Base-by-base conservation (phyloP, 176 grass and related monocot genomes). In the Elymus sibiricus region DNA sequence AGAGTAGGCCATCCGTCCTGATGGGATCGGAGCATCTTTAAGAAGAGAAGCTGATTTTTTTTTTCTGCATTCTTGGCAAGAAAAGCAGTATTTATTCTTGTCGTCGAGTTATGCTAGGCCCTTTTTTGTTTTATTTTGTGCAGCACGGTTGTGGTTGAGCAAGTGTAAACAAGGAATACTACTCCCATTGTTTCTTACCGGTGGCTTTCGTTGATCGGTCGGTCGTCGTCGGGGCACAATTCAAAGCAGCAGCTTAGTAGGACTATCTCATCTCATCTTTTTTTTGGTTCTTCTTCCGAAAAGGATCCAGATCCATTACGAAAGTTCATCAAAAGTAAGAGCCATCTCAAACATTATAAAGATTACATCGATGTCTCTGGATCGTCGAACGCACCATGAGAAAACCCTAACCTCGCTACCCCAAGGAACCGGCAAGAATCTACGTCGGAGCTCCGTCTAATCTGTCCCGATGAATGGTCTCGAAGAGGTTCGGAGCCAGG, bases 61-160 rank as follows among this genome's bases (percentile, higher is more conserved):
- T 70, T 77, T 92, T 28, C 34, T 22, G 24, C 66, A 66, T 79
- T 74, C 28, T 79, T 79, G 38, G 43, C 47, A 21, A 47, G 2
- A 29, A 19, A 86, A 66, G 12, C 43, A 39, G 53, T 31, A 53
- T 44, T 32, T 72, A 12, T 69, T 49, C 42, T 46, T 34, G 72
- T 75, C 0, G 22, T 15, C 24, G 3, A 66, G 42, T 58, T 47
- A 68, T 14, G 78, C 25, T 89, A 80, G 83, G 64, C 21, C 25
- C 43, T 27, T 79, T 90, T 84, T 87, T 84, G 66, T 53, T 53
- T 53, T 17, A 5, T 74, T 68, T 67, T 65, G 32, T 74, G 68
- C 62, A 34, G 27, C 26, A 53, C 79, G 64, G 21, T 78, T 42
- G 40, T 72, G 39, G 42, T 71, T 73, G 74, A 72, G 37, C 64